These are phyloP conservation scores for Malassezia yamatoensis DNA, from an alignment of 1,284 basidiomycete species.

Conservation along the genomic window DNA sequence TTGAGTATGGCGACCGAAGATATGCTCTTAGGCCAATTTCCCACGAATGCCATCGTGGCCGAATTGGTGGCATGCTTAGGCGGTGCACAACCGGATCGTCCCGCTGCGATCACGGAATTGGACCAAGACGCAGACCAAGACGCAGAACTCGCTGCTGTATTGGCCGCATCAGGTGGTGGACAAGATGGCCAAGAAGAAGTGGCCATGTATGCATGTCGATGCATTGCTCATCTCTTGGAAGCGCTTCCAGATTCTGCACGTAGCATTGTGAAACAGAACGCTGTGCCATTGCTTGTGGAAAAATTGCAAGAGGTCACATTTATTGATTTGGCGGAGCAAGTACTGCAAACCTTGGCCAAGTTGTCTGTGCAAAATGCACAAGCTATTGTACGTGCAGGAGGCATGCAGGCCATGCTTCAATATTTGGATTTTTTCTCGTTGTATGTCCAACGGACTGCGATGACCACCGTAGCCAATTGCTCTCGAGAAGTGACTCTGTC, in stretches of 20 bases:
- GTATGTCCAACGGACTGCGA: conserved; percentile 45
- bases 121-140: conserved; percentile 27
- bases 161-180: conserved; percentile 1
- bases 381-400: conserved; percentile 43
- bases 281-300: conserved; percentile 37
- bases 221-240: conserved; percentile 47
- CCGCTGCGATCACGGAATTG: conserved; percentile 20
- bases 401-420: conserved; percentile 42
- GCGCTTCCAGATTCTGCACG: conserved; percentile 45
- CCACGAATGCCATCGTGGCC: conserved; percentile 78
- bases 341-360: conserved; percentile 46
- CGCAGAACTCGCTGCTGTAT: conserved; percentile 22
- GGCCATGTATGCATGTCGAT: conserved; percentile 44
- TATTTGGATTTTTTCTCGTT: conserved; percentile 47
- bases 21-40: conserved; percentile 86
- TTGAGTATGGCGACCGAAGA: conserved; percentile 95
- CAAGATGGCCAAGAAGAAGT: conserved; percentile 33
- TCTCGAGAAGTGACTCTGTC: conserved; percentile 33
- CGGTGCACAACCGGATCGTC: conserved; percentile 53
- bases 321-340: conserved; percentile 47
- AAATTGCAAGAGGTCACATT: conserved; percentile 46
- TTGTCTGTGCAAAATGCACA: conserved; percentile 36
- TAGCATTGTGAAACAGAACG: conserved; percentile 33
- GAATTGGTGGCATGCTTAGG: conserved; percentile 86
- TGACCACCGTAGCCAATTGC: conserved; percentile 43